Conservation (phyloP, 2,329 filamentous ascomycete genomes). For the Aspergillus niger region DNA sequence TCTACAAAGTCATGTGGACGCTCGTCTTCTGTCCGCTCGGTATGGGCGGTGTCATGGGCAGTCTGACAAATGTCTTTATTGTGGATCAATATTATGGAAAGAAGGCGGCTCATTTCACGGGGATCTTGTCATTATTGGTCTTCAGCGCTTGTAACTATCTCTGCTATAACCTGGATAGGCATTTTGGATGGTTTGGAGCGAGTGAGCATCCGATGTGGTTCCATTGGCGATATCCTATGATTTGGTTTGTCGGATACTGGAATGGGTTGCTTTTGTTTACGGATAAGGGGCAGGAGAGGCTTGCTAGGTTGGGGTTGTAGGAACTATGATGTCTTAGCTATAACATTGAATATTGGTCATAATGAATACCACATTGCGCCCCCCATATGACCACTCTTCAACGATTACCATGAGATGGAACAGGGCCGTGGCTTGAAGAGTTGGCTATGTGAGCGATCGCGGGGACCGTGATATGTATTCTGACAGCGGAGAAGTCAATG, state of each 20-base stretch:
- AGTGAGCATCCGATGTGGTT: constrained; percentile 13
- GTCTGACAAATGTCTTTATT: constrained; percentile 16
- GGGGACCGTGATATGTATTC: too few species aligned
- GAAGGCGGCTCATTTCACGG: constrained; percentile 19
- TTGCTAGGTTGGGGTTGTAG: constrained; percentile 1
- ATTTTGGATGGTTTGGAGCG: constrained; percentile 17
- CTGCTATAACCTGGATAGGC: constrained; percentile 14
- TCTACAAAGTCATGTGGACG: constrained; percentile 20
- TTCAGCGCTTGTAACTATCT: constrained; percentile 20
- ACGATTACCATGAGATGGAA: too few species aligned
- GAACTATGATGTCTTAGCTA: too few species aligned
- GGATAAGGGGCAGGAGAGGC: constrained; percentile 10
- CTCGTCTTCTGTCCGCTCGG: constrained; percentile 17
- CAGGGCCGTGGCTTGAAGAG: too few species aligned
- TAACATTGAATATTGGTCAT: too few species aligned
- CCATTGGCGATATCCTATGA: constrained; percentile 16
- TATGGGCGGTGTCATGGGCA: constrained; percentile 19
- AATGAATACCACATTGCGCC: too few species aligned
- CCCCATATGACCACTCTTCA: too few species aligned
- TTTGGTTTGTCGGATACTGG: constrained; percentile 6
- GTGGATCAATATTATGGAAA: constrained; percentile 20
- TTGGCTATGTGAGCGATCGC: too few species aligned
- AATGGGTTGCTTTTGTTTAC: constrained; percentile 14
- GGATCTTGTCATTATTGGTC: constrained; percentile 12
- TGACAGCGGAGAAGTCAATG: too few species aligned